Evolutionary conservation across 1,284 basidiomycete genomes (phyloP).

Genomic region (Gomphus bonarii): DNA sequence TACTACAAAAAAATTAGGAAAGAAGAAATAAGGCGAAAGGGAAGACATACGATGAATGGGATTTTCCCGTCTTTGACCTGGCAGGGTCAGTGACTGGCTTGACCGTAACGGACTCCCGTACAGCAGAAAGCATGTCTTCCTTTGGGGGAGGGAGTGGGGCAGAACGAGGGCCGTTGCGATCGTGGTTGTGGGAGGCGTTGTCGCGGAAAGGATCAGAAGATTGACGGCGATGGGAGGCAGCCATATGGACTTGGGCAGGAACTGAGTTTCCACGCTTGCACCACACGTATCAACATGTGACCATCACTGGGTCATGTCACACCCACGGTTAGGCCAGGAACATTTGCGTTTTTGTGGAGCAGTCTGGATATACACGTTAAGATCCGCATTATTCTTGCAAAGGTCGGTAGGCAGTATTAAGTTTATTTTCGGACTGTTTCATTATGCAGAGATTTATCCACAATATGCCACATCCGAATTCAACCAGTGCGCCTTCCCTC

Average conservation of each 20-base stretch:
- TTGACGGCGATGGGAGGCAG: conserved; percentile 7
- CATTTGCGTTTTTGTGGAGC: too few species aligned
- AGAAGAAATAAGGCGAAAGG: conserved; percentile 10
- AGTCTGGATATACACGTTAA: too few species aligned
- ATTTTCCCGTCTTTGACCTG: conserved; percentile 35
- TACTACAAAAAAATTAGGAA: conserved; percentile 23
- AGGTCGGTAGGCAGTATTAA: too few species aligned
- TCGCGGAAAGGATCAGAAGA: conserved; percentile 53
- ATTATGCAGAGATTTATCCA: too few species aligned
- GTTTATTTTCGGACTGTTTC: too few species aligned
- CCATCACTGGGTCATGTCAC: not conserved
- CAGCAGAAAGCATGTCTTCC: conserved; percentile 44
- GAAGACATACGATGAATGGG: conserved; percentile 32
- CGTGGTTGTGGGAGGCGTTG: conserved; percentile 22
- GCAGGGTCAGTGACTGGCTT: conserved; percentile 25
- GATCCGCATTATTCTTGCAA: too few species aligned
- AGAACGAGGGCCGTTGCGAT: conserved; percentile 19
- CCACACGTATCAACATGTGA: not conserved
- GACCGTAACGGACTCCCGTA: conserved; percentile 51
- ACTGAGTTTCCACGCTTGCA: not conserved
- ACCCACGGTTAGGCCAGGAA: not conserved
- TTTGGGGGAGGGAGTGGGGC: conserved; percentile 14
- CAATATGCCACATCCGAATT: too few species aligned
- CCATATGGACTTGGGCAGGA: not conserved
- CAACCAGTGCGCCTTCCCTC: too few species aligned